These are phyloP conservation scores for Neofusicoccum sp. DNA, from an alignment of 2,329 filamentous ascomycete species.

Conservation along the genomic window DNA sequence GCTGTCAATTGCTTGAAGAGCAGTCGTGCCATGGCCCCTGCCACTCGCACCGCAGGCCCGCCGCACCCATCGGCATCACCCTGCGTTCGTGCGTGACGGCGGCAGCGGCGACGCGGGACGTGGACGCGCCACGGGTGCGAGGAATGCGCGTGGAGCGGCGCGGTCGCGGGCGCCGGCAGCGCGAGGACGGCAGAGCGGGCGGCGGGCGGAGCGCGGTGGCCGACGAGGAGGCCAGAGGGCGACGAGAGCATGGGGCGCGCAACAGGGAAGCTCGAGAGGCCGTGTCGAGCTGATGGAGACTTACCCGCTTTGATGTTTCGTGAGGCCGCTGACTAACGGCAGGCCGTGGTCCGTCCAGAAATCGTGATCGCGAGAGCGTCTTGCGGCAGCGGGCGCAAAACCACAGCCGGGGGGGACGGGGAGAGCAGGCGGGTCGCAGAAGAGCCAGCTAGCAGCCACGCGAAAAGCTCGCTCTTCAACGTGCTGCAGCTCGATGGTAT, in stretches of 20 bases:
- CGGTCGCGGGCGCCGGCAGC: not conserved
- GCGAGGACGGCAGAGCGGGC: not conserved
- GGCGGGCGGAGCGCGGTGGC: not conserved
- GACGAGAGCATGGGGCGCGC: not conserved
- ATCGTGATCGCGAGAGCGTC: conserved; percentile 10
- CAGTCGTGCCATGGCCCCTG: conserved; percentile 21
- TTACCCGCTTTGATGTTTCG: conserved; percentile 18
- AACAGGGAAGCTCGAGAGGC: conserved; percentile 1
- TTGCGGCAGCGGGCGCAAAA: not conserved
- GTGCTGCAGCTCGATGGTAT: not conserved
- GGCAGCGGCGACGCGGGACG: conserved; percentile 4
- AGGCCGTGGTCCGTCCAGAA: conserved; percentile 15
- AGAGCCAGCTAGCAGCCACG: not conserved
- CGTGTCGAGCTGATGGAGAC: conserved; percentile 13
- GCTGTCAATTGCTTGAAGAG: conserved; percentile 36
- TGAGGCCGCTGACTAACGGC: conserved; percentile 15
- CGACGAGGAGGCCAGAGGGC: not conserved
- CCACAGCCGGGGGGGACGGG: not conserved
- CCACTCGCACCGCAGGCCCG: conserved; percentile 7
- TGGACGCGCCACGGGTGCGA: conserved; percentile 9
- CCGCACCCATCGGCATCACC: not conserved
- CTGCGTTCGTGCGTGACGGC: not conserved
- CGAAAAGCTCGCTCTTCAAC: conserved; percentile 4
- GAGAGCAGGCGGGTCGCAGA: not conserved
- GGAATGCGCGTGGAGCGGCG: conserved; percentile 15